Evolutionary conservation across 2,329 filamentous ascomycete genomes (phyloP), one percentile per base, ranked within the genome.

Genomic region (Botrytis hyacinthi): DNA sequence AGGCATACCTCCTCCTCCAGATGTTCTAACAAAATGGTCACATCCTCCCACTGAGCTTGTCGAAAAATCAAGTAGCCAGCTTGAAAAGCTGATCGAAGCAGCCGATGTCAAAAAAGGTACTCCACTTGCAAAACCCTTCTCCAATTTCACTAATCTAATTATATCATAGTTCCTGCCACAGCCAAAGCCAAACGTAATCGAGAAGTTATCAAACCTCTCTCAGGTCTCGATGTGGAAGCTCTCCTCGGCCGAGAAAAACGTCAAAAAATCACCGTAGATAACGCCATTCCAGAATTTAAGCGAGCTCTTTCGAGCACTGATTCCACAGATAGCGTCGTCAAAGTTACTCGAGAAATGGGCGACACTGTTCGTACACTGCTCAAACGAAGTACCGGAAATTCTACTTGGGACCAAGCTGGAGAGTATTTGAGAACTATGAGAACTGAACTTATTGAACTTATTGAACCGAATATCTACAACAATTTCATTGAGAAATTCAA

Each of bases 271-370:
- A 87, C 89, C 14, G 81, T 87, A 0, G 87, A 91, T 16, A 98
- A 98, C 76, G 90, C 95, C 1, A 90, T 98, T 8, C 94, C 96
- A 0, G 93, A 95, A 74, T 98, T 97, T 87, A 97, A 95, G 80
- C 93, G 94, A 81, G 87, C 91, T 4, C 85, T 98, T 26, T 85
- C 85, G 1, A 83, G 84, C 1, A 86, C 91, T 0, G 86, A 89
- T 10, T 87, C 90, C 42, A 84, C 91, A 1, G 84, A 87, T 1
- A 85, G 87, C 5, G 88, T 97, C 71, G 85, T 89, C 74, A 87
- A 91, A 29, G 92, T 92, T 1, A 87, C 90, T 9, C 89, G 90
- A 76, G 93, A 97, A 79, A 92, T 98, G 88, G 89, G 87, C 20
- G 81, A 81, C 7, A 91, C 97, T 72, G 88, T 97, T 62, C 86